A percentile compares a stretch with the other conserved stretches of the same genome.
Conservation (phyloP, 192 early-diverging fungal species). For the Spizellomyces punctatus region DNA sequence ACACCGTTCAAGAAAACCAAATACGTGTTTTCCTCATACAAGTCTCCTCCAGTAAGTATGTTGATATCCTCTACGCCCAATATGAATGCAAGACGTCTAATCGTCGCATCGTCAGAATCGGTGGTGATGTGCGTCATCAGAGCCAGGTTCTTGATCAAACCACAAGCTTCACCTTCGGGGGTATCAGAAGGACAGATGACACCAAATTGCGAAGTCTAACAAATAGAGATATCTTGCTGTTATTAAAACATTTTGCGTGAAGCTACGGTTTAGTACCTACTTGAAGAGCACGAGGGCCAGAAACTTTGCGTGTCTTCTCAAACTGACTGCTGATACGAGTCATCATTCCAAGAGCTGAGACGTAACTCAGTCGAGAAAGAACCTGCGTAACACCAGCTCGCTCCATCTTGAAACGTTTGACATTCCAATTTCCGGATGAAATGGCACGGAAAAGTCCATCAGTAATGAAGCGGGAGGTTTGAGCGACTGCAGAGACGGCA, state of each 20-base stretch:
- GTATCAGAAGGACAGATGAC: conserved; percentile 97
- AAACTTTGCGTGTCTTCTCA: conserved; percentile 97
- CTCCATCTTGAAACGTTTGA: conserved; percentile 99
- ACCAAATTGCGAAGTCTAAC: conserved; percentile 90
- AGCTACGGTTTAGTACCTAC: conserved; percentile 21
- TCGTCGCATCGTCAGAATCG: conserved; percentile 82
- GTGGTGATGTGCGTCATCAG: conserved; percentile 99
- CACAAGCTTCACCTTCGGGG: conserved; percentile 98
- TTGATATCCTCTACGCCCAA: conserved; percentile 94
- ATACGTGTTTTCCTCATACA: conserved; percentile 77
- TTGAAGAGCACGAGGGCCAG: conserved; percentile 93
- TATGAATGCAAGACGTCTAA: conserved; percentile 76
- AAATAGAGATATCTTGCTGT: background rate
- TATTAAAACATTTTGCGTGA: background rate
- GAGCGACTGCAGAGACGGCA: conserved; percentile 53
- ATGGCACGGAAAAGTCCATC: conserved; percentile 91
- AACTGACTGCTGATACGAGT: conserved; percentile 96
- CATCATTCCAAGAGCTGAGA: conserved; percentile 96
- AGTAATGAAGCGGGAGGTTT: conserved; percentile 75
- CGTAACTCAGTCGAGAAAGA: conserved; percentile 87
- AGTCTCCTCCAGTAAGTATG: conserved; percentile 81
- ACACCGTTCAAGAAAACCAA: conserved; percentile 94
- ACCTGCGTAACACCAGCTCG: conserved; percentile 97
- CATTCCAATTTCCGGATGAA: conserved; percentile 96
- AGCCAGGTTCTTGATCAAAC: conserved; percentile 95